Evolutionary conservation across 169 alveolate species (phyloP), one percentile per base, ranked within the genome.

Genomic region (Fabrea salina): DNA sequence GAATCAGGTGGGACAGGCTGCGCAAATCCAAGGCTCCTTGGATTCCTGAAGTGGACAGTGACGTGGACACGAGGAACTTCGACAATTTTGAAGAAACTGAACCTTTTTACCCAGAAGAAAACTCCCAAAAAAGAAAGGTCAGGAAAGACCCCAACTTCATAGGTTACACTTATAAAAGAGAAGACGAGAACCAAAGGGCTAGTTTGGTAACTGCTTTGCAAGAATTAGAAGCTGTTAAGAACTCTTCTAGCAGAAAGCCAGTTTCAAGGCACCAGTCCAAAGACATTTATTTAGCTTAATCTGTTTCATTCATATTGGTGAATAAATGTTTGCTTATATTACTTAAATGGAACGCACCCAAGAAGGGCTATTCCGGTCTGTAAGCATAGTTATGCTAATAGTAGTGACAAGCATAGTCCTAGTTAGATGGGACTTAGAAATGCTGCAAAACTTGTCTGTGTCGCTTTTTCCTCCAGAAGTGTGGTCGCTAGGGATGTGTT

Each of bases 41-140:
- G 51, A 82, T 82, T 54, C 88, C 88, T 61, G 64, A 76, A 32
- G 6, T 76, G 27, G 49, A 82, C 8, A 67, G 54, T 57, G 81
- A 77, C n/a, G 49, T 51, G 53, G 88, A 82, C 67, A 75, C 80
- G 3, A 74, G 75, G 32, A 49, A 82, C 58, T 82, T 82, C 47
- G 87, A 82, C 43, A 67, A 74, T 3, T 76, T 82, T 77, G 78
- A 75, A 33, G 85, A 75, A 82, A 76, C 25, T 11, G 88, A 82
- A 50, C 82, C 84, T 32, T 82, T 82, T 76, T 77, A 82, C 57
- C 88, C 84, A 16, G 51, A 19, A 37, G 11, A 19, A 11, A 25
- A 40, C 2, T 7, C 13, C 4, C 27, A 70, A 19, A 43, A 30
- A 70, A 70, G 49, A 37, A 70, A 49, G 25, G n/a, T 25, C 49